Percentiles rank a stretch among this genome's conserved stretches.
These are phyloP conservation scores for Pisolithus tinctorius DNA, from an alignment of 768 basidiomycete genomes.

Conservation along the genomic window DNA sequence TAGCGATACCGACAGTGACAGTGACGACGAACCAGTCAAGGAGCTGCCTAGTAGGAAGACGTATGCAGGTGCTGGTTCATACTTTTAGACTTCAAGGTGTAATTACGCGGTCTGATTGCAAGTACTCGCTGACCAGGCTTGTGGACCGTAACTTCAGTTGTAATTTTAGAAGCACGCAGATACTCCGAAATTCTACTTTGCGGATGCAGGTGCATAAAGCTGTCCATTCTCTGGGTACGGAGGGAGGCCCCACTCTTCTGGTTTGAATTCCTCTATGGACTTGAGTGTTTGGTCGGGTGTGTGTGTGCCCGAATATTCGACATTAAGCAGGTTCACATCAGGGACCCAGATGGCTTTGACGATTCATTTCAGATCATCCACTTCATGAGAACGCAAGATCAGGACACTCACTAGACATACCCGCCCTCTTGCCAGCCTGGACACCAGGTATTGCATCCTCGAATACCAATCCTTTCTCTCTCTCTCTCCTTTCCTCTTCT, in stretches of 20 bases:
- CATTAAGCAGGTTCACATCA: constrained; percentile 55
- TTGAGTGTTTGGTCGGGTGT: constrained; percentile 51
- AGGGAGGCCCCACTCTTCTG: constrained; percentile 80
- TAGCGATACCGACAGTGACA: constrained; percentile 10
- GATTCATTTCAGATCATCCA: constrained; percentile 2
- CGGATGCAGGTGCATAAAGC: background rate
- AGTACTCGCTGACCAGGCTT: constrained; percentile 1
- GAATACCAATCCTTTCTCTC: constrained; percentile 66
- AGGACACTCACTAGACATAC: constrained; percentile 65
- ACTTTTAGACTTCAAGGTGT: constrained; percentile 25
- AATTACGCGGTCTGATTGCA: background rate
- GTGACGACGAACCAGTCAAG: constrained; percentile 16
- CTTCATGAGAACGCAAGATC: background rate
- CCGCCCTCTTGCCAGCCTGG: constrained; percentile 75
- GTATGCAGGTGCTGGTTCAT: constrained; percentile 40
- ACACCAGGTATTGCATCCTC: constrained; percentile 78
- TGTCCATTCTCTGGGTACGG: constrained; percentile 37
- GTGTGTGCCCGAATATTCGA: constrained; percentile 43
- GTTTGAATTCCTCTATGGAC: constrained; percentile 68
- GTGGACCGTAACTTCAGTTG: background rate
- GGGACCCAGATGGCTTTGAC: constrained; percentile 77
- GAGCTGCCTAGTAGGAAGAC: constrained; percentile 6
- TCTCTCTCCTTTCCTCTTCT: constrained; percentile 37
- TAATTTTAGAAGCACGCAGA: background rate
- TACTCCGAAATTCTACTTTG: background rate